Evolutionary conservation across 352 stramenopile species (phyloP).

Genomic region (Phytophthora sansomeana): DNA sequence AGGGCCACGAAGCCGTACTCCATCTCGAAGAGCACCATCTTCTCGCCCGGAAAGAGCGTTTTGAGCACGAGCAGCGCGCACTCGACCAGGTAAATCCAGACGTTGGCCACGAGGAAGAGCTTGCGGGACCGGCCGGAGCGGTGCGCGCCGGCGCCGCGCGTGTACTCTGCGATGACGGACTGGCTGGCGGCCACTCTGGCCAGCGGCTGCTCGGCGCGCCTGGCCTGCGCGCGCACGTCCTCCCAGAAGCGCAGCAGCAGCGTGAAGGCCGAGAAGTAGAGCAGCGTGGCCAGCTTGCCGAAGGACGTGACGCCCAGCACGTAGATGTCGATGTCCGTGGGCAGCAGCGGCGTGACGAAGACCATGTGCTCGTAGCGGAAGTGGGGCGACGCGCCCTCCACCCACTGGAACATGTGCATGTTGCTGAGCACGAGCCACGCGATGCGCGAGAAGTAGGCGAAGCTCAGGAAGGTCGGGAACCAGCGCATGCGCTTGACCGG

Average conservation of each 20-base stretch:
- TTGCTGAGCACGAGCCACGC: conserved; percentile 80
- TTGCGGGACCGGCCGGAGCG: conserved; percentile 60
- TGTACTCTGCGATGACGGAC: conserved; percentile 81
- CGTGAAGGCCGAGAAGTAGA: conserved; percentile 87
- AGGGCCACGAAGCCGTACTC: conserved; percentile 79
- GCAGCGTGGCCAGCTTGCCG: conserved; percentile 76
- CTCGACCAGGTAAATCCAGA: conserved; percentile 86
- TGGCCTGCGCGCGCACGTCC: conserved; percentile 68
- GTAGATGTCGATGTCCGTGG: conserved; percentile 86
- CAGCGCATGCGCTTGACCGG: conserved; percentile 85
- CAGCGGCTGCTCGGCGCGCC: conserved; percentile 62
- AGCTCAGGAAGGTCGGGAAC: conserved; percentile 84
- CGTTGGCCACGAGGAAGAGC: conserved; percentile 82
- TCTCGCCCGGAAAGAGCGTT: conserved; percentile 65
- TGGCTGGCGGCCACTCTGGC: conserved; percentile 71
- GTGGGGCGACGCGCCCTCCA: too few relatives aligned
- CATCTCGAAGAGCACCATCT: conserved; percentile 72
- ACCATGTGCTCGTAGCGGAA: conserved; percentile 79
- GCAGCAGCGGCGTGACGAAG: conserved; percentile 70
- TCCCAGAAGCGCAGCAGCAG: conserved; percentile 85
- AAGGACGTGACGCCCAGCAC: conserved; percentile 80
- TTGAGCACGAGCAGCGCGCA: conserved; percentile 74
- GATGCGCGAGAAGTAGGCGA: conserved; percentile 76
- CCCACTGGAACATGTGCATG: conserved; percentile 86
- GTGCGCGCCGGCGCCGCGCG: conserved; percentile 51